phyloP scores from a whole-genome alignment of 2,329 filamentous ascomycete species.

The Chaetothyriales sp. region DNA sequence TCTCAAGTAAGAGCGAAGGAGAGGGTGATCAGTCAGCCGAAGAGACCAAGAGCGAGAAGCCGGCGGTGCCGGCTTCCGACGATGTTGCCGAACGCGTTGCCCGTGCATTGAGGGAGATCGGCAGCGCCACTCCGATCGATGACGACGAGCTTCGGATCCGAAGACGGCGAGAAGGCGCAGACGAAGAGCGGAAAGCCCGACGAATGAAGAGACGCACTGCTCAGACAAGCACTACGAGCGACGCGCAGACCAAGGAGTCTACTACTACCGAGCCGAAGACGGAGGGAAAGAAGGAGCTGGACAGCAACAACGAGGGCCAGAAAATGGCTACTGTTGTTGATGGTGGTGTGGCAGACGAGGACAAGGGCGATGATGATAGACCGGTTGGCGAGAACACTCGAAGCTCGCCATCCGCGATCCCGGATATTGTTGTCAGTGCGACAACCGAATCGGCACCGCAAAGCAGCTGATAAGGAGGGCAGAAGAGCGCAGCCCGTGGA shows the following conservation, averaged over 20 bases:
- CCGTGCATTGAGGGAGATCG: constrained; percentile 68
- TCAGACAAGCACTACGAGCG: constrained; percentile 24
- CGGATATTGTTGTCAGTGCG: constrained; percentile 18
- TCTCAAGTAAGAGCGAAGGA: constrained; percentile 20
- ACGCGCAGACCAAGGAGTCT: constrained; percentile 14
- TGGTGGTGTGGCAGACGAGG: constrained; percentile 6
- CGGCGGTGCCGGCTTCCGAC: constrained; percentile 40
- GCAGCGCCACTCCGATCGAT: constrained; percentile 38
- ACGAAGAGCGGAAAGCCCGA: constrained; percentile 59
- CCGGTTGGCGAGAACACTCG: constrained; percentile 1
- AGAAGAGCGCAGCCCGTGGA: not conserved
- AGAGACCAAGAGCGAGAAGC: constrained; percentile 18
- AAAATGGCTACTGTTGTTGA: not conserved
- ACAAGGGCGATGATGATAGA: no score
- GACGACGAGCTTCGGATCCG: constrained; percentile 44
- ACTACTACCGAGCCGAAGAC: constrained; percentile 7
- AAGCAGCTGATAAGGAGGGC: not conserved
- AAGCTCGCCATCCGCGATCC: constrained; percentile 10
- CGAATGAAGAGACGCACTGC: constrained; percentile 54
- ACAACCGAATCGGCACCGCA: constrained; percentile 2
- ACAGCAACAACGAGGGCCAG: not conserved
- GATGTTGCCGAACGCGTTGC: constrained; percentile 79
- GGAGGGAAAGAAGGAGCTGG: constrained; percentile 4
- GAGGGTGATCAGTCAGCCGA: constrained; percentile 9
- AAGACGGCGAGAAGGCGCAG: constrained; percentile 58